A percentile compares a stretch with the other conserved stretches of the same genome.
Evolutionary conservation across 257 asterid genomes (phyloP).

Genomic region (Solanum paucissectum): DNA sequence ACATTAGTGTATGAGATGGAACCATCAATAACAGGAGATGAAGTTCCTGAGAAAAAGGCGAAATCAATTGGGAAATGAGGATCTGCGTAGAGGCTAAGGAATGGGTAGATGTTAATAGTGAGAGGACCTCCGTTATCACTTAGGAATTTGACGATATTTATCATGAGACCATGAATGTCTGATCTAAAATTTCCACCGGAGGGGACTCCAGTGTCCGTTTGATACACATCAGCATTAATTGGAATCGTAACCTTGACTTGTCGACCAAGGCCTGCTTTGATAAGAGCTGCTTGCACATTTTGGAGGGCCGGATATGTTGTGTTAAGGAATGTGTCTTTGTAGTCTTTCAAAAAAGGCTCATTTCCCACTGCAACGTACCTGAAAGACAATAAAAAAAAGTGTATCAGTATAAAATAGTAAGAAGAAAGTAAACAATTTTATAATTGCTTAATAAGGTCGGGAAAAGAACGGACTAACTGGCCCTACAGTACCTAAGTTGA

Average conservation of each 20-base stretch:
- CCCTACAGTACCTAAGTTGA: neutral
- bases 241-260: conserved; percentile 34
- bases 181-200: conserved; percentile 31
- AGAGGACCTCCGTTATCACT: conserved; percentile 26
- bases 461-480: neutral
- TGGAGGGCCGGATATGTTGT: conserved; percentile 23
- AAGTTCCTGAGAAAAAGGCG: conserved; percentile 55
- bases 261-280: conserved; percentile 32
- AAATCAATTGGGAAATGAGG: conserved; percentile 30
- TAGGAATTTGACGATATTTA: conserved; percentile 24
- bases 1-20: conserved; percentile 48
- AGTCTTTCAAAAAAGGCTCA: conserved; percentile 27
- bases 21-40: conserved; percentile 67
- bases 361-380: conserved; percentile 53
- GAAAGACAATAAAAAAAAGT: neutral
- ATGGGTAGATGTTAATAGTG: conserved; percentile 33
- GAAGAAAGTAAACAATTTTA: neutral
- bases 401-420: neutral
- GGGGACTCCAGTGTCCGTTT: conserved; percentile 17
- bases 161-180: conserved; percentile 24
- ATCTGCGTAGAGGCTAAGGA: conserved; percentile 33
- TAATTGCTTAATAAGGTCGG: neutral
- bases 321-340: conserved; percentile 18
- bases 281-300: conserved; percentile 32
- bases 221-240: conserved; percentile 34